phyloP scores from a whole-genome alignment of 495 filamentous ascomycete species.

The Astrothelium subdiscretum region DNA sequence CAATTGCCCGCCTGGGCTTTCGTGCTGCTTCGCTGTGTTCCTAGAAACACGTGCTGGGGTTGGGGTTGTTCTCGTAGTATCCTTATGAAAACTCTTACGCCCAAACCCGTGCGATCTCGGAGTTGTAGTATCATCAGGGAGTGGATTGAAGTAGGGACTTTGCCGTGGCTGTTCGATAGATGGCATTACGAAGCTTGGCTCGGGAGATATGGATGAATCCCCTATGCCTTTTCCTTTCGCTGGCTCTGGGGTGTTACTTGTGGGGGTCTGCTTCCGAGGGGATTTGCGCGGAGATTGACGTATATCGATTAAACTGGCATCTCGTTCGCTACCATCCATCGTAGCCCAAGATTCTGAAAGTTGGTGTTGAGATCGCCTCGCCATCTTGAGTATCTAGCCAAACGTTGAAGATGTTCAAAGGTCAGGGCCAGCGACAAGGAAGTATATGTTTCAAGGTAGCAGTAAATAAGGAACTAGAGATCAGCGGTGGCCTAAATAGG shows the following conservation, averaged over 20 bases:
- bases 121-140: neutral
- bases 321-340: slow-evolving; percentile 16
- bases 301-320: neutral
- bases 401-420: no score
- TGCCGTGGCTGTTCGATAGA: neutral
- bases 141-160: neutral
- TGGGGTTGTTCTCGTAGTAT: neutral
- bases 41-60: no score
- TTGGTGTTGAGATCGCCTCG: slow-evolving; percentile 13
- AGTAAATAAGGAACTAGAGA: no score
- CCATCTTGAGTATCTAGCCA: neutral
- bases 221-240: slow-evolving; percentile 3
- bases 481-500: no score
- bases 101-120: neutral
- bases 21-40: neutral
- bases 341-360: slow-evolving; percentile 26
- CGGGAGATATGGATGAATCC: neutral
- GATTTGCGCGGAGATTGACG: neutral
- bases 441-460: no score
- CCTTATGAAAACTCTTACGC: neutral
- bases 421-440: no score
- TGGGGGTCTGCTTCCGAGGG: neutral
- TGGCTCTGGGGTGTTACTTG: neutral
- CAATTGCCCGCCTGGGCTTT: neutral
- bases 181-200: neutral